phyloP scores from a whole-genome alignment of 2,329 filamentous ascomycete species.

The Phyllosticta paracitricarpa region DNA sequence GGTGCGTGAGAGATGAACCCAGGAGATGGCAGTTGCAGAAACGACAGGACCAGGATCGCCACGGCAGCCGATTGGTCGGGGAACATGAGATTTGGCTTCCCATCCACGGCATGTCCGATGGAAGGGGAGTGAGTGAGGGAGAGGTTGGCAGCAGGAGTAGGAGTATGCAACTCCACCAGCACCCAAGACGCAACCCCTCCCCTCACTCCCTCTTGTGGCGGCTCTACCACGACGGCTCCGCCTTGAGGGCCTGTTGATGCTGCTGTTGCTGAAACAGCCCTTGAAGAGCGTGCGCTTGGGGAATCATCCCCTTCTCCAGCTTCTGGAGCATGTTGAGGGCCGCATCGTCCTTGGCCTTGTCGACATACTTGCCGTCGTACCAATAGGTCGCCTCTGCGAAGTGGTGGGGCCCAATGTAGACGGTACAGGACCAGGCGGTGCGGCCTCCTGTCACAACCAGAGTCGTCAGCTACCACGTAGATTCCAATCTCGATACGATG shows the following conservation, averaged over 20 bases:
- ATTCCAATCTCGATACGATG: neutral
- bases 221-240: neutral
- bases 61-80: neutral
- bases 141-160: neutral
- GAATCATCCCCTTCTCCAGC: neutral
- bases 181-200: neutral
- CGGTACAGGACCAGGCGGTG: conserved; percentile 27
- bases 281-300: too few relatives aligned
- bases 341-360: conserved; percentile 27
- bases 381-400: conserved; percentile 25
- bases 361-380: conserved; percentile 25
- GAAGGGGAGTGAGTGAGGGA: neutral
- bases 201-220: neutral
- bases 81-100: neutral
- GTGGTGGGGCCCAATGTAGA: conserved; percentile 16
- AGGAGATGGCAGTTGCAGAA: too few relatives aligned
- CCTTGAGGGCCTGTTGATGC: neutral
- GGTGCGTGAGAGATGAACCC: too few relatives aligned
- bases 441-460: conserved; percentile 21
- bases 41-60: too few relatives aligned
- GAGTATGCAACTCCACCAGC: neutral
- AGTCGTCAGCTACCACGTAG: neutral
- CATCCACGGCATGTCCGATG: neutral
- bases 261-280: neutral
- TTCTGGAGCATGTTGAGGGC: conserved; percentile 18